Evolutionary conservation across 108 stramenopile genomes (phyloP), one percentile per base, ranked within the genome.

Genomic region (Craspedostauros australis): DNA sequence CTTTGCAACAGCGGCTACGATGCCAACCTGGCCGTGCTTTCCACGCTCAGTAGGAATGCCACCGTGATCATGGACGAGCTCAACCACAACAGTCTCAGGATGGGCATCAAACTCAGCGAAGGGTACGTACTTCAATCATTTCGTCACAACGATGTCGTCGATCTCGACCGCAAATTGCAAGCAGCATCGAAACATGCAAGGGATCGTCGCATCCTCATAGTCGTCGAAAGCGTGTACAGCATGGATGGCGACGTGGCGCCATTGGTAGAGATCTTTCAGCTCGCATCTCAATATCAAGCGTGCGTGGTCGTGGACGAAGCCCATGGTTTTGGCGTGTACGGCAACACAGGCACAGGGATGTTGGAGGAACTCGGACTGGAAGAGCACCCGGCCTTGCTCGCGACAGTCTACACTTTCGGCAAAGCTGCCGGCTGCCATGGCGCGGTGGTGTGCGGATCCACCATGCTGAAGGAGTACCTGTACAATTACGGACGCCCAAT

Each of bases 201-300:
- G 53, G n/a, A n/a, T n/a, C n/a, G n/a, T n/a, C 56, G 41, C 3
- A 50, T 74, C 34, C 43, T 98, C 33, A 72, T 98, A 29, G 86
- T 88, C 3, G 86, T 96, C 5, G 97, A 98, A 70, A 90, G 87
- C 59, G 85, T 96, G 15, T 98, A 98, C 64, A 93, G 91, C 48
- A 98, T 98, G 97, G 96, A 96, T 74, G 97, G 97, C 16, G 95
- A 96, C 54, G 46, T 84, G 26, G 95, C 96, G 29, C 96, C 96
- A 28, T 72, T 98, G 40, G 29, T 52, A 45, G 59, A 79, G 6
- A 79, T 95, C 14, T 55, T 87, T 1, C 74, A 86, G 39, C 12
- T 84, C 25, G 81, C 84, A 28, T 30, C 64, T 4, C 36, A 67
- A 23, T 78, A 54, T 22, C 70, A 82, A 6, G 83, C 85, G 24